These are phyloP conservation scores for Tilletia setariae DNA, from an alignment of 1,284 basidiomycete species.

Conservation along the genomic window DNA sequence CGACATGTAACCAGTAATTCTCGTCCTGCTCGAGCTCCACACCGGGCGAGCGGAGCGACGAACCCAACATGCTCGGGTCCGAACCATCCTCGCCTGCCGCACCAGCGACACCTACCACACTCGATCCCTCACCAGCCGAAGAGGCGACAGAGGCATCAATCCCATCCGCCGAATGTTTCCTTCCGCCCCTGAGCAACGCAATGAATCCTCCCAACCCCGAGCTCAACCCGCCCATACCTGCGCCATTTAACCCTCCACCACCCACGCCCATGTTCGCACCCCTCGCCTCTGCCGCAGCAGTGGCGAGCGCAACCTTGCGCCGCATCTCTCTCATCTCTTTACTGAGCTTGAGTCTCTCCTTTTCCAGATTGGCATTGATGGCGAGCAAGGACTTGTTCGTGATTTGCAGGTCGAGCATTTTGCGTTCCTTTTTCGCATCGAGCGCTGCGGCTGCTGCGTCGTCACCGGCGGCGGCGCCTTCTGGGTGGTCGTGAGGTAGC, in stretches of 20 bases:
- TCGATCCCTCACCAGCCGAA: neutral
- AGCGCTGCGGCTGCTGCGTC: conserved; percentile 29
- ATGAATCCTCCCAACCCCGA: conserved; percentile 10
- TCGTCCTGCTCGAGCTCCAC: conserved; percentile 20
- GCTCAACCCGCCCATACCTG: conserved; percentile 16
- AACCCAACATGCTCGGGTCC: neutral
- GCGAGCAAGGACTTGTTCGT: conserved; percentile 56
- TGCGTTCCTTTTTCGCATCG: conserved; percentile 45
- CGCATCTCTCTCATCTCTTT: conserved; percentile 54
- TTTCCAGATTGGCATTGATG: conserved; percentile 57
- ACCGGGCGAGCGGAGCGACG: neutral
- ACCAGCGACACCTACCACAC: neutral
- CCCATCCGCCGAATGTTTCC: conserved; percentile 10
- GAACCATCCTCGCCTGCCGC: conserved; percentile 16
- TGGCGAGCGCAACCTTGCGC: conserved; percentile 5
- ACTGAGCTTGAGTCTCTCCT: conserved; percentile 54
- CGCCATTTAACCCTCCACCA: too few relatives aligned
- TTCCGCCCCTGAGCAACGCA: conserved; percentile 7
- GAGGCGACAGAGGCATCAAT: neutral
- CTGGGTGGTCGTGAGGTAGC: neutral
- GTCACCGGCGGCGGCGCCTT: neutral
- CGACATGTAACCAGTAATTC: conserved; percentile 7
- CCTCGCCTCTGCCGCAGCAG: conserved; percentile 25
- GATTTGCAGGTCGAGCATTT: conserved; percentile 57
- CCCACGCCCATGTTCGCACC: too few relatives aligned